Evolutionary conservation across 2,329 filamentous ascomycete species (phyloP), one percentile per base, ranked within the genome.

Genomic region (Sphaceloma murrayae): DNA sequence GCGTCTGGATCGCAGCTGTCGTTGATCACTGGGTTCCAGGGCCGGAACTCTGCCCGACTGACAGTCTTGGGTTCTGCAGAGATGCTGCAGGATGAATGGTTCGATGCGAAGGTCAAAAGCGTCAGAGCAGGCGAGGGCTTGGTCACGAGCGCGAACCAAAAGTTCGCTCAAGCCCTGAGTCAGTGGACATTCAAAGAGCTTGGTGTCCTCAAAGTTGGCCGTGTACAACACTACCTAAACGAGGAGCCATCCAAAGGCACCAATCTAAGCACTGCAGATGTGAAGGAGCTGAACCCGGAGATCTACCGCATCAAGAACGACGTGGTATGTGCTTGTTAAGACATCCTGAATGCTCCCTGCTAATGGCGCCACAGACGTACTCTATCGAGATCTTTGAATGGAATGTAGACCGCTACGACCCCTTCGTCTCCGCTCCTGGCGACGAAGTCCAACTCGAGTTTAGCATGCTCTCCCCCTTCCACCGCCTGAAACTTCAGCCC

Each of bases 221-320:
- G 74, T 56, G 74, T 96, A 51, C 76, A 87, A 66, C 91, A 98
- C 66, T 80, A 80, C 58, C 62, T 76, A 47, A 64, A 69, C 50
- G 68, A 72, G 48, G 75, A 74, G 53, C 70, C 66, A 47, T 64
- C 67, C 53, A 63, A 63, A 53, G 50, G 50, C 34, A 46, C 42
- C 31, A 48, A 48, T 31, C 16, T 46, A 19, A 46, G 29, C 36
- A 33, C 46, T 13, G 43, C 48, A 5, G 39, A 50, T 21, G 43
- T 45, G 42, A 62, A 61, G 49, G 62, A 68, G 59, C 50, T 75
- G 51, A 95, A 95, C 69, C 88, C 89, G 7, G 75, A 69, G 46
- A 88, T 96, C 53, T 98, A 98, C 69, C 78, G 91, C 52, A 80
- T 98, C 62, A 98, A 96, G 75, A 94, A 86, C 66, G 82, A 95